Conservation (phyloP, 225 moss, liverwort and hornwort species). For the Straminergon stramineum region DNA sequence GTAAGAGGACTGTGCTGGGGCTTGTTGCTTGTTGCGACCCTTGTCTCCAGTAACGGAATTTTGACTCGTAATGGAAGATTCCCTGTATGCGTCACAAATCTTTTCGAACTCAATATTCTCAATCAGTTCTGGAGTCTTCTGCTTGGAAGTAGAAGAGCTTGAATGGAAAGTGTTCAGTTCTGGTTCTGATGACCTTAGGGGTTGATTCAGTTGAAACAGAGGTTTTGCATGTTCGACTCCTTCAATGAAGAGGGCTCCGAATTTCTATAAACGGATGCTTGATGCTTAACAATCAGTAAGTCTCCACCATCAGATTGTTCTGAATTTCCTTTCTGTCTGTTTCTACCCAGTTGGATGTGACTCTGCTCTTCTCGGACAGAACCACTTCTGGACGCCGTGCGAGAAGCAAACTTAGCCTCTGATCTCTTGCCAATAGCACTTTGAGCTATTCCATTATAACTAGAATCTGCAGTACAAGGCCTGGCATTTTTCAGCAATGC, state of each 20-base stretch:
- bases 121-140: not conserved
- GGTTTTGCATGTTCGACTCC: not conserved
- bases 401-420: not conserved
- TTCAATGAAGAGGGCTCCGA: not conserved
- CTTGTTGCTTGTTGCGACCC: not conserved
- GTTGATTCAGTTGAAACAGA: not conserved
- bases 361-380: not conserved
- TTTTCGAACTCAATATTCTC: slow-evolving; percentile 14
- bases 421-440: not conserved
- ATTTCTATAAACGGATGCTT: not conserved
- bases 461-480: slow-evolving; percentile 12
- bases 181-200: not conserved
- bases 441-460: not conserved
- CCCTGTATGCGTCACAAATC: slow-evolving; percentile 12
- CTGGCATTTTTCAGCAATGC: not conserved
- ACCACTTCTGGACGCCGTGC: not conserved
- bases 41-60: not conserved
- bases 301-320: not conserved
- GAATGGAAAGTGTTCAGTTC: not conserved
- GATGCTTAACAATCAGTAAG: not conserved
- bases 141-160: too few species aligned
- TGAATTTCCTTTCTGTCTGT: not conserved
- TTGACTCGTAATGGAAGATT: not conserved
- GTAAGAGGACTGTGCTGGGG: not conserved
- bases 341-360: not conserved